A percentile compares a stretch with the other conserved stretches of the same genome.
Evolutionary conservation across 2,329 filamentous ascomycete genomes (phyloP).

Genomic region (Penicillium sp.): DNA sequence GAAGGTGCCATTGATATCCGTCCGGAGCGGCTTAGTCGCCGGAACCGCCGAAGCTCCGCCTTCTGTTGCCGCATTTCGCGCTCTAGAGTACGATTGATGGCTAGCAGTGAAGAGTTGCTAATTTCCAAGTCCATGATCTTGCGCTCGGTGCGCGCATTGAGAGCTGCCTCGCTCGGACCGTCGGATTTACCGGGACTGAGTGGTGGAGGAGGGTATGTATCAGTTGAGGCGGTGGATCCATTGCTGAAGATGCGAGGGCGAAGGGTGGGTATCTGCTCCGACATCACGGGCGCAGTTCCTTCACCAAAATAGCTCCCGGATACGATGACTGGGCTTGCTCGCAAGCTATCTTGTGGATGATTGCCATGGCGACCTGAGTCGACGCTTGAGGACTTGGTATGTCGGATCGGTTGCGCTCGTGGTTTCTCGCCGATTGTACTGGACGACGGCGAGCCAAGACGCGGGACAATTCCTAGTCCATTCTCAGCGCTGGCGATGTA

Average conservation of each 20-base stretch:
- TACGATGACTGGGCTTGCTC: constrained; percentile 34
- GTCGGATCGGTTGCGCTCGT: constrained; percentile 20
- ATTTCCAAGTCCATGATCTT: constrained; percentile 97
- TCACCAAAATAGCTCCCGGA: constrained; percentile 29
- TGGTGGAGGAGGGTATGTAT: constrained; percentile 51
- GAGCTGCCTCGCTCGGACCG: constrained; percentile 64
- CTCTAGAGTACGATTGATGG: constrained; percentile 92
- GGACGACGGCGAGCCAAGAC: constrained; percentile 24
- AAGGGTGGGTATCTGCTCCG: constrained; percentile 30
- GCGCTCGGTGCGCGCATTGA: constrained; percentile 85
- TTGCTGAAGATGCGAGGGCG: constrained; percentile 38
- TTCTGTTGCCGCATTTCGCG: constrained; percentile 89
- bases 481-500: constrained; percentile 26
- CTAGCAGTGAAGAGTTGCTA: constrained; percentile 88
- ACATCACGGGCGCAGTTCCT: constrained; percentile 18
- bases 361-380: constrained; percentile 28
- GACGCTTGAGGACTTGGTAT: constrained; percentile 38
- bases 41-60: constrained; percentile 79
- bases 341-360: constrained; percentile 24
- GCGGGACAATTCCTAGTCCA: constrained; percentile 18
- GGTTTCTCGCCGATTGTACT: constrained; percentile 20
- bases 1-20: constrained; percentile 62
- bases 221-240: constrained; percentile 32
- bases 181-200: constrained; percentile 53
- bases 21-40: constrained; percentile 80